Evolutionary conservation across 441 rosid genomes (phyloP), one percentile per base, ranked within the genome.

Genomic region (Adansonia grandidieri): DNA sequence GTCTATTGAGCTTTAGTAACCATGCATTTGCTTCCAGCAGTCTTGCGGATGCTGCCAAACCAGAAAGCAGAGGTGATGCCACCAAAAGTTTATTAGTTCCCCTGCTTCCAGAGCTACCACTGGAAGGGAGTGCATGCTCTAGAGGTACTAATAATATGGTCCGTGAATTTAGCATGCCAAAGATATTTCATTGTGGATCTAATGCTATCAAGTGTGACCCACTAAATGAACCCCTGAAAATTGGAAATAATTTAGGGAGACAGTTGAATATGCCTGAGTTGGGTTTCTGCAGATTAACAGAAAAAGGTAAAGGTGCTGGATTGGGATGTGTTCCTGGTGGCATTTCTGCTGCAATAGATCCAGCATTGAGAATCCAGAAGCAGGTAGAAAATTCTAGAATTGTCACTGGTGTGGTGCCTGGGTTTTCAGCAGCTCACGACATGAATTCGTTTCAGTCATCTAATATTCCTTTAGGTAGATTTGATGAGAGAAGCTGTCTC

Each of bases 221-320:
- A 40, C 56, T 32, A 54, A 69, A 68, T 78, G 71, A 74, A 48
- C 80, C 81, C 20, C 44, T 74, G 75, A 67, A 20, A 73, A 63
- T 53, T 74, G 76, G 76, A 73, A 79, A 73, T 77, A 64, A 32
- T 80, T 53, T 74, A 48, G 84, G 75, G 58, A 73, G 79, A 74
- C 86, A 77, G 62, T 19, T 61, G 70, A 44, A 77, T 44, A 45
- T 61, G 48, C 78, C 86, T 28, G 83, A 81, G 45, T 57, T 75
- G 73, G 78, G 73, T 82, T 83, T 83, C 72, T 71, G 70, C 66
- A 79, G 78, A 74, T 48, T 61, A 37, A 74, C 60, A 42, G 89
- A 82, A 74, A 84, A 64, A 68, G 82, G 80, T 14, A 80, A 87
- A 69, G 73, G 56, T 20, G 77, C 73, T 58, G 83, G 81, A 65